phyloP scores from a whole-genome alignment of 1,139 yeast genomes.

The Suhomyces bolitotheri region DNA sequence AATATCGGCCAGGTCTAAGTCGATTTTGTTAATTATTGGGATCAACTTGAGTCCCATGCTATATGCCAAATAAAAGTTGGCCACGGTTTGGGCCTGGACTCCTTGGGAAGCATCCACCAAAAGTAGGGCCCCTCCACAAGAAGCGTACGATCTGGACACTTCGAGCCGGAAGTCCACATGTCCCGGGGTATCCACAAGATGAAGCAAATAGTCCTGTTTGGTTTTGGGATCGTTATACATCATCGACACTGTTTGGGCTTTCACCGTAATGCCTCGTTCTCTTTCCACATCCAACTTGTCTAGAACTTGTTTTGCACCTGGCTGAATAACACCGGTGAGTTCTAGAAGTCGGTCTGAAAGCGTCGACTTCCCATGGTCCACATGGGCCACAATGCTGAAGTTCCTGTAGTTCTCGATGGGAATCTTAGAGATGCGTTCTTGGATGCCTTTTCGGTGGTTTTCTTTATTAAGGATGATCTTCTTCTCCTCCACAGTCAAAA shows the following conservation, averaged over 20 bases:
- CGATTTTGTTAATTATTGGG: constrained; percentile 92
- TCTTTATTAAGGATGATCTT: constrained; percentile 33
- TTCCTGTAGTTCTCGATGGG: constrained; percentile 85
- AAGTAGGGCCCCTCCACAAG: constrained; percentile 91
- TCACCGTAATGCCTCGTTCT: constrained; percentile 86
- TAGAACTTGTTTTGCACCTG: constrained; percentile 81
- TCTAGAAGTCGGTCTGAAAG: constrained; percentile 84
- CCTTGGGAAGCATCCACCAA: constrained; percentile 96
- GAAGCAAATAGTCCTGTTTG: constrained; percentile 70
- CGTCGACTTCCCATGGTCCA: constrained; percentile 96
- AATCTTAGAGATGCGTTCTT: constrained; percentile 64
- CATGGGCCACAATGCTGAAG: constrained; percentile 95
- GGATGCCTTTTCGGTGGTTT: constrained; percentile 31
- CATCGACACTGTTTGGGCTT: constrained; percentile 97
- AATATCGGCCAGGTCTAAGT: constrained; percentile 84
- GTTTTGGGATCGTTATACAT: constrained; percentile 65
- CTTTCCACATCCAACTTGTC: constrained; percentile 58
- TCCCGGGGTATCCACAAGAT: constrained; percentile 96
- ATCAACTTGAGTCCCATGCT: constrained; percentile 78
- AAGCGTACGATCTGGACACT: constrained; percentile 89
- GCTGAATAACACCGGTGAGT: constrained; percentile 82
- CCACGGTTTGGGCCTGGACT: constrained; percentile 96
- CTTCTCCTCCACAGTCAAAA: constrained; percentile 29
- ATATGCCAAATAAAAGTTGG: constrained; percentile 88
- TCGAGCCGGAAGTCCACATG: constrained; percentile 96